These are phyloP conservation scores for Macrolepiota dolichaula DNA, from an alignment of 768 basidiomycete species.

Conservation along the genomic window DNA sequence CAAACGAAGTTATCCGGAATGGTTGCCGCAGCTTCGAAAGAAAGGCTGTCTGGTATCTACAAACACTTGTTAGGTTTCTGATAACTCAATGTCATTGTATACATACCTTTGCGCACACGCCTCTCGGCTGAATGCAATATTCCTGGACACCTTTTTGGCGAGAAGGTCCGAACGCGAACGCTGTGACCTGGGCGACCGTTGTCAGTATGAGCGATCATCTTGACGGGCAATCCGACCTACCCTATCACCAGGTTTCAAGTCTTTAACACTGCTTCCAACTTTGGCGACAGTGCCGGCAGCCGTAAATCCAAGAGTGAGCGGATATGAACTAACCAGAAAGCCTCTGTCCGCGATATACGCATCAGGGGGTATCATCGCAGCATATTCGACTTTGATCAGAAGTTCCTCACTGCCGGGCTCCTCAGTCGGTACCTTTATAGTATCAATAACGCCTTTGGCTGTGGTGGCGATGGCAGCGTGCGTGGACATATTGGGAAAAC, in stretches of 20 bases:
- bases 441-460: slow-evolving; percentile 31
- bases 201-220: neutral
- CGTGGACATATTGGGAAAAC: slow-evolving; percentile 23
- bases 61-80: neutral
- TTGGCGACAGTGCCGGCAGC: slow-evolving; percentile 34
- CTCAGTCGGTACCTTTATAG: slow-evolving; percentile 31
- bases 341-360: slow-evolving; percentile 34
- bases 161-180: slow-evolving; percentile 23
- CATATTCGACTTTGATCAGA: slow-evolving; percentile 37
- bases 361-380: slow-evolving; percentile 38
- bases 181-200: slow-evolving; percentile 18
- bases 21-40: slow-evolving; percentile 33
- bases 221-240: slow-evolving; percentile 22
- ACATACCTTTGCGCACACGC: slow-evolving; percentile 34
- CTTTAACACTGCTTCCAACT: slow-evolving; percentile 30
- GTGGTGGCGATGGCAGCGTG: slow-evolving; percentile 41
- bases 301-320: slow-evolving; percentile 34
- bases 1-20: slow-evolving; percentile 41
- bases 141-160: slow-evolving; percentile 34
- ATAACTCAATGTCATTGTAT: neutral
- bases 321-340: slow-evolving; percentile 27
- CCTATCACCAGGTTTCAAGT: slow-evolving; percentile 35
- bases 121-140: slow-evolving; percentile 27
- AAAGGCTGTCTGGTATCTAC: slow-evolving; percentile 38
- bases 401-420: slow-evolving; percentile 34